Evolutionary conservation across 1,284 basidiomycete species (phyloP), one percentile per base, ranked within the genome.

Genomic region (Polyporus tsugae): DNA sequence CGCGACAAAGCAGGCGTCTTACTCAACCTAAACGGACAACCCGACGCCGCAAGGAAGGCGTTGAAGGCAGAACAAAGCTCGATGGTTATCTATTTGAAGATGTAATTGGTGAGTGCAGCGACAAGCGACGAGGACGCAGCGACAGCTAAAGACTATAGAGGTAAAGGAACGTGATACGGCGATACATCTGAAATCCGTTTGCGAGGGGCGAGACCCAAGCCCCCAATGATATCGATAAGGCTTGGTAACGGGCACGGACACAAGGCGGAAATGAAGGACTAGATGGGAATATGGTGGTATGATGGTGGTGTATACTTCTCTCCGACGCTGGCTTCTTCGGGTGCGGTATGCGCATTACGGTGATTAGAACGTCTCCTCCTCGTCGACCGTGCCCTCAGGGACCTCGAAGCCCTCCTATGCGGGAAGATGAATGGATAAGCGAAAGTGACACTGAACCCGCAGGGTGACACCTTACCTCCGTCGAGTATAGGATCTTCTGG

Each of bases 401-500:
- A 79, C 78, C 63, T 79, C 78, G 53, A 79, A 79, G 64, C 78
- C 78, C 62, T 79, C 78, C 78, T 79, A 67, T 35, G 19, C 10
- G 13, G 55, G 35, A n/a, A 17, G 62, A 53, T 25, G 59, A 57
- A 57, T 63, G 33, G 22, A 25, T 58, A 38, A 42, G 38, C 41
- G 41, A 33, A 57, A n/a, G 36, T n/a, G 9, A 62, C 19, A 15
- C 9, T 17, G 44, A 59, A 36, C 15, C 15, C n/a, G 11, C 60
- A 7, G 13, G 42, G 46, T 0, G 55, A 9, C 7, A 11, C 79
- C 86, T 63, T 71, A 95, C 95, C 89, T 98, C 97, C 15, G 97
- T 99, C 25, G 92, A 92, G 80, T 99, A 99, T 46, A 99, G 83
- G 72, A 99, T 97, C 78, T 92, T 91, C 82, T 99, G 96, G 72